These are phyloP conservation scores for Mycena galericulata DNA, from an alignment of 768 basidiomycete genomes.

Conservation along the genomic window DNA sequence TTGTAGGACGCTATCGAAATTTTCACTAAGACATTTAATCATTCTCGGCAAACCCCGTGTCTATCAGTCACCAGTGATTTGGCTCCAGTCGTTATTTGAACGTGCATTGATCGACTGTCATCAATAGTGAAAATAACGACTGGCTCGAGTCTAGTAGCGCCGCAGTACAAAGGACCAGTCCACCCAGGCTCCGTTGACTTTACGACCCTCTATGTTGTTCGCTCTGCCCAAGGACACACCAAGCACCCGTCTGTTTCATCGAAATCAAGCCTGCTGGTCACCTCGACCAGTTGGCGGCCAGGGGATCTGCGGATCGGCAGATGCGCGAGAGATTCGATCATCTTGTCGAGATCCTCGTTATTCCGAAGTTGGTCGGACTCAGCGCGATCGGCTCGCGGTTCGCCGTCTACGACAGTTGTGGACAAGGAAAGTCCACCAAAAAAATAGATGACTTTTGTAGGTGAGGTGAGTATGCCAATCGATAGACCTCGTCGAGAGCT, in stretches of 20 bases:
- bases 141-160: no score
- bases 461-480: not conserved
- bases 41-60: no score
- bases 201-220: conserved; percentile 32
- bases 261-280: conserved; percentile 39
- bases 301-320: conserved; percentile 41
- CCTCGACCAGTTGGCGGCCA: conserved; percentile 27
- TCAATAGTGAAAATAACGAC: no score
- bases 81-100: no score
- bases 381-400: conserved; percentile 43
- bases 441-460: not conserved
- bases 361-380: conserved; percentile 39
- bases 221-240: conserved; percentile 3
- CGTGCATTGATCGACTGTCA: no score
- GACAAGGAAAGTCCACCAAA: not conserved
- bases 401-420: conserved; percentile 38
- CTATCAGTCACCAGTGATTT: no score
- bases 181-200: conserved; percentile 34
- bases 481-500: not conserved
- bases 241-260: conserved; percentile 43
- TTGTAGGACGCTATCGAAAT: no score
- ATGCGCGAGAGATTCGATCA: conserved; percentile 39
- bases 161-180: conserved; percentile 30
- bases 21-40: no score
- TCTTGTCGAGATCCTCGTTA: conserved; percentile 28